A percentile compares a stretch with the other conserved stretches of the same genome.
Evolutionary conservation across 2,329 filamentous ascomycete species (phyloP).

Genomic region (Colletotrichum cereale): DNA sequence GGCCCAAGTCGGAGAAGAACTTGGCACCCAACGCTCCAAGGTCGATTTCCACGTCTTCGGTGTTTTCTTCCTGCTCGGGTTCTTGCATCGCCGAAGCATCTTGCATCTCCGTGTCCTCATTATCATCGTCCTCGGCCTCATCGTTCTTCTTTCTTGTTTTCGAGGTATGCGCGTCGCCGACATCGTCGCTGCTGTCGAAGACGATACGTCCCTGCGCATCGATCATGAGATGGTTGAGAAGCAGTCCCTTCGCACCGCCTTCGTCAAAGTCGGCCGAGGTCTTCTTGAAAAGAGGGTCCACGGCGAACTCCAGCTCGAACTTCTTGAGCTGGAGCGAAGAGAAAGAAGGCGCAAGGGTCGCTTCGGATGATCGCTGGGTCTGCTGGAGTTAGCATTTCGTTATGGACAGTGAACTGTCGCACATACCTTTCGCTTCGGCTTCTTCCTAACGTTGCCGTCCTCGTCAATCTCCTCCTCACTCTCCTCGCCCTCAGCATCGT

Average conservation of each 20-base stretch:
- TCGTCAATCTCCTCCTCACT: constrained; percentile 74
- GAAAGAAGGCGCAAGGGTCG: constrained; percentile 92
- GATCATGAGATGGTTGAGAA: constrained; percentile 97
- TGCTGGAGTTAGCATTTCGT: constrained; percentile 47
- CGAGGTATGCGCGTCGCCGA: constrained; percentile 64
- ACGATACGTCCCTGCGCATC: constrained; percentile 93
- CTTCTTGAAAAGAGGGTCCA: constrained; percentile 99
- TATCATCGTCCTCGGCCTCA: constrained; percentile 53
- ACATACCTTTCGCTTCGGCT: constrained; percentile 80
- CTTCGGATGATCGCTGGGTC: constrained; percentile 85
- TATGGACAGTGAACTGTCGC: background rate
- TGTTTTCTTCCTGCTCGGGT: constrained; percentile 55
- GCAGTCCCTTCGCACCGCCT: constrained; percentile 92
- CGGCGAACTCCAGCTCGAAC: constrained; percentile 95
- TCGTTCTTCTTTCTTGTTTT: constrained; percentile 54
- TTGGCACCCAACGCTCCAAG: constrained; percentile 78
- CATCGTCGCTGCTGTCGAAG: constrained; percentile 97
- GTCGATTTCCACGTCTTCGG: constrained; percentile 78
- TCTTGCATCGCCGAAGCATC: constrained; percentile 43
- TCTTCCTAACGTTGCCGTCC: constrained; percentile 70
- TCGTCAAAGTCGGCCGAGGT: constrained; percentile 98
- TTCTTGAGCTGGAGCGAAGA: constrained; percentile 93
- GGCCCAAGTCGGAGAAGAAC: constrained; percentile 86
- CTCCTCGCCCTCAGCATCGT: constrained; percentile 76
- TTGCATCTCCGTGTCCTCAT: constrained; percentile 54